Conservation (phyloP, 2,329 filamentous ascomycete genomes). For the Microdochium bolleyi region DNA sequence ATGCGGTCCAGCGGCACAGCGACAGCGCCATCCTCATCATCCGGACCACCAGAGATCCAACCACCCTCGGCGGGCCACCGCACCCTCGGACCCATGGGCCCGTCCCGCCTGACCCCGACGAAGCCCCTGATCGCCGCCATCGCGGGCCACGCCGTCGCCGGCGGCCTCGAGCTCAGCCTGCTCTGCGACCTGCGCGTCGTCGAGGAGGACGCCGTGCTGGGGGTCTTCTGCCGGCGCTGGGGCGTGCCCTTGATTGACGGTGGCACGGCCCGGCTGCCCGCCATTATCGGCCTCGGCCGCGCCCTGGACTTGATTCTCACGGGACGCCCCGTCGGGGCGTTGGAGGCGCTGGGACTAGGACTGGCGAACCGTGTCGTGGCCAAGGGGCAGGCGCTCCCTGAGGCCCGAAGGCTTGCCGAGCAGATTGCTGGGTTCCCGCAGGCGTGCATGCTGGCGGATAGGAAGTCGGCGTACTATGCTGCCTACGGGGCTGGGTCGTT, state of each 20-base stretch:
- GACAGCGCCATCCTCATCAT: conserved; percentile 2
- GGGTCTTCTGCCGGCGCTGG: conserved; percentile 46
- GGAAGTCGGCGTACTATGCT: conserved; percentile 38
- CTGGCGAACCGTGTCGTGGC: conserved; percentile 44
- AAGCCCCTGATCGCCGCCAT: conserved; percentile 46
- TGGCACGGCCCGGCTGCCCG: conserved; percentile 43
- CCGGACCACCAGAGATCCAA: conserved; percentile 4
- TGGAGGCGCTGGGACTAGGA: conserved; percentile 42
- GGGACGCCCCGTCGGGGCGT: conserved; percentile 35
- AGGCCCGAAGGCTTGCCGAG: conserved; percentile 37
- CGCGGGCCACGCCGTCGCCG: conserved; percentile 41
- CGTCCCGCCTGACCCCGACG: conserved; percentile 36
- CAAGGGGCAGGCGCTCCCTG: conserved; percentile 38
- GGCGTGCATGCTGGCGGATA: conserved; percentile 41
- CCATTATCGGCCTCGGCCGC: conserved; percentile 40
- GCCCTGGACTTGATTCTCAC: conserved; percentile 51
- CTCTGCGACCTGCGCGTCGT: conserved; percentile 44
- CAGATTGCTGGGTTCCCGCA: conserved; percentile 41
- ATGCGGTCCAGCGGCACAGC: conserved; percentile 2
- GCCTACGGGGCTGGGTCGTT: conserved; percentile 38
- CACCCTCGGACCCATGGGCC: conserved; percentile 39
- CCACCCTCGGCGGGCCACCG: conserved; percentile 3
- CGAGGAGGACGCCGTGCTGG: conserved; percentile 44
- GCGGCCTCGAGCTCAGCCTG: conserved; percentile 42
- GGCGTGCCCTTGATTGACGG: conserved; percentile 41